Evolutionary conservation across 2,329 filamentous ascomycete genomes (phyloP).

Genomic region (Colletotrichum theobromicola): DNA sequence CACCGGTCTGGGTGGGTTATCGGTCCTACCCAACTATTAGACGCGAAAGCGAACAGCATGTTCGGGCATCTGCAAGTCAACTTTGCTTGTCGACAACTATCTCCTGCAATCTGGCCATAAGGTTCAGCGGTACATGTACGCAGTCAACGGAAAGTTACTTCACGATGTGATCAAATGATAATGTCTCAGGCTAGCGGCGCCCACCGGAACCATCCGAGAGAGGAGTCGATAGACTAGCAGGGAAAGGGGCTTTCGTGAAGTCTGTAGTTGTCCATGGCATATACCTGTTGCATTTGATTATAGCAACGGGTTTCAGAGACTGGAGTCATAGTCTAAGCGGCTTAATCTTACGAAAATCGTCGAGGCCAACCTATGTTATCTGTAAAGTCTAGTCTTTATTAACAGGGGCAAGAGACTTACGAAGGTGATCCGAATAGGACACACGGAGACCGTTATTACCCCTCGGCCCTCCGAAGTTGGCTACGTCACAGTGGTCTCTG

Average conservation of each 20-base stretch:
- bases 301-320: neutral
- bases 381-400: neutral
- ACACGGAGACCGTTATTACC: neutral
- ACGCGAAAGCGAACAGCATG: neutral
- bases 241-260: neutral
- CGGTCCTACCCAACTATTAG: neutral
- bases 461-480: neutral
- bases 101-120: neutral
- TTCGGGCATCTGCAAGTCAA: neutral
- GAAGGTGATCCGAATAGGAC: neutral
- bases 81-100: neutral
- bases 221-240: neutral
- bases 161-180: neutral
- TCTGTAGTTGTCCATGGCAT: neutral
- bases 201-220: neutral
- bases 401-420: neutral
- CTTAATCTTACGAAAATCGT: neutral
- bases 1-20: neutral
- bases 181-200: neutral
- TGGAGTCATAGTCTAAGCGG: neutral
- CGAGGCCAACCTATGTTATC: neutral
- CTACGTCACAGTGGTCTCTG: neutral
- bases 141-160: neutral
- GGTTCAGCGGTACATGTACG: neutral
- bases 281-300: neutral